These are phyloP conservation scores for Hyaloperonospora brassicae DNA, from an alignment of 352 stramenopile genomes.

Conservation along the genomic window DNA sequence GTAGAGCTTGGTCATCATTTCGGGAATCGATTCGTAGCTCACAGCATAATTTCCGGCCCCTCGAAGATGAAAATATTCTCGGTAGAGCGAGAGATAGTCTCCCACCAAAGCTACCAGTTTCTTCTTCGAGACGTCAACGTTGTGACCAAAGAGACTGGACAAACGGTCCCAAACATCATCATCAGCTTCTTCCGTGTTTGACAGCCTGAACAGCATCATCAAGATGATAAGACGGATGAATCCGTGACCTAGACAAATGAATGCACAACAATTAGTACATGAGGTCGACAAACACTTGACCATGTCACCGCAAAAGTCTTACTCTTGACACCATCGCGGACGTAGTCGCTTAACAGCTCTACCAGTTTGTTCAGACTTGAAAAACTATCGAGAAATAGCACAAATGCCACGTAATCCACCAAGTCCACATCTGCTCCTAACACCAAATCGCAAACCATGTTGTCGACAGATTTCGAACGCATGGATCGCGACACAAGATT, in stretches of 20 bases:
- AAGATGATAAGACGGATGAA: conserved; percentile 59
- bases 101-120: conserved; percentile 31
- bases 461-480: conserved; percentile 20
- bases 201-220: conserved; percentile 49
- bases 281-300: background rate
- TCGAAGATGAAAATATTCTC: conserved; percentile 40
- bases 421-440: conserved; percentile 38
- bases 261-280: conserved; percentile 6
- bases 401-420: conserved; percentile 56
- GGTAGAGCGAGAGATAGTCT: conserved; percentile 48
- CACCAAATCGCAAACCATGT: conserved; percentile 32
- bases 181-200: conserved; percentile 20
- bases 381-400: conserved; percentile 65
- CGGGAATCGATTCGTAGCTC: conserved; percentile 26
- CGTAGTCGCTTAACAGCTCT: conserved; percentile 38
- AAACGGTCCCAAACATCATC: conserved; percentile 47
- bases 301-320: conserved; percentile 3
- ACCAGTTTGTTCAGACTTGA: conserved; percentile 55
- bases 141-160: conserved; percentile 34
- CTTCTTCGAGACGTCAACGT: conserved; percentile 24
- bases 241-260: conserved; percentile 30
- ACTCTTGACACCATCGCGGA: conserved; percentile 45
- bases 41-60: conserved; percentile 24
- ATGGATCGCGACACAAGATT: conserved; percentile 5
- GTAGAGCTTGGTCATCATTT: conserved; percentile 25